Evolutionary conservation across 140 eudicot species (phyloP), one percentile per base, ranked within the genome.

Genomic region (Ambrosia hybrid): DNA sequence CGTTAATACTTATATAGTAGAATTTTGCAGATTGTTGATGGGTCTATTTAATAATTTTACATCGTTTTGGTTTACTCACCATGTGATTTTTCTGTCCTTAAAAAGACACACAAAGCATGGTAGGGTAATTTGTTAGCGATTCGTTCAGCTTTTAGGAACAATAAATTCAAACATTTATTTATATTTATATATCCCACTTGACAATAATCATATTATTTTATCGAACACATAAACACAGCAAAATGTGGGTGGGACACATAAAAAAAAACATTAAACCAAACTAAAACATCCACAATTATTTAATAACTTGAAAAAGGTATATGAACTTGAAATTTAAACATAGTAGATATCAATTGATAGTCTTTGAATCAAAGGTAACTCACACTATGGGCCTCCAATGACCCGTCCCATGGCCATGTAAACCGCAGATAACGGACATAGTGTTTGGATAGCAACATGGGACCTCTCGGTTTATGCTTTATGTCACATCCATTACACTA

Each of bases 51-150:
- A 57, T 17, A 17, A 57, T 17, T 57, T 57, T 57, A 8, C 36
- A 15, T 21, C 37, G 21, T 57, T 57, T 57, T 17, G 30, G 63
- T 57, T 21, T 17, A 17, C 63, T 30, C 65, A 10, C 65, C 65
- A 59, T 30, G 65, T 59, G 65, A 30, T 59, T 59, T 21, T 30
- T 33, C 41, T 59, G 65, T 59, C 41, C 43, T 59, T 59, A 9
- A 30, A 58, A 21, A 58, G 3, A 58, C 12, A 21, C 61, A 16
- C 64, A 26, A 21, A 58, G 14, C 39, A 58, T 58, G 38, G 39
- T 26, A 17, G 64, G 63, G 36, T 21, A 21, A 21, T 57, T 57
- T 57, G 38, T 57, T 56, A 56, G 61, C 11, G 61, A 56, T 33
- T 56, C 61, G 11, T 33, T 14, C 34, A 56, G 9, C 61, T 56